Percentiles rank a stretch among this genome's conserved stretches.
phyloP scores from a whole-genome alignment of 768 basidiomycete genomes.

The Naganishia onofrii region DNA sequence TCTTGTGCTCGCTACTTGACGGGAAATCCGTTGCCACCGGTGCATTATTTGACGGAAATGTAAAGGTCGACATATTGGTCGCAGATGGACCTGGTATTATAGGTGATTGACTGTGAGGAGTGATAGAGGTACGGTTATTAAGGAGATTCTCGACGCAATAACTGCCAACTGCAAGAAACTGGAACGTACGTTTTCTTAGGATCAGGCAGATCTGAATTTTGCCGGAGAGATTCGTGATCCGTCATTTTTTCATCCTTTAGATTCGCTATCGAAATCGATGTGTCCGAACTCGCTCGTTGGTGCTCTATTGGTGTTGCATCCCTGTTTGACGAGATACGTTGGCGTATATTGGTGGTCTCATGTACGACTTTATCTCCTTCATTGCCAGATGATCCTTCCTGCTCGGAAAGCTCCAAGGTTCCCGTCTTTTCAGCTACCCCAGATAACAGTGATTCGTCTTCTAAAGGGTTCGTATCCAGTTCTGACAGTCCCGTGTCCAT shows the following conservation, averaged over 20 bases:
- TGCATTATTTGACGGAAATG: not conserved
- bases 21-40: not conserved
- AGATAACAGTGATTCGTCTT: no score
- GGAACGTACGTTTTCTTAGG: not conserved
- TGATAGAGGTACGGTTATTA: no score
- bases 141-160: no score
- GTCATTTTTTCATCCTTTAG: not conserved
- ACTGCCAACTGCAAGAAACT: not conserved
- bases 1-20: not conserved
- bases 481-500: no score
- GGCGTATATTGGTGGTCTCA: no score
- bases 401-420: no score
- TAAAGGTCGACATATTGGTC: not conserved
- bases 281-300: not conserved
- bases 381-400: no score
- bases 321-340: no score
- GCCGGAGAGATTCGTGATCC: not conserved
- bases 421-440: no score
- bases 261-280: not conserved
- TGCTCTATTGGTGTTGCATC: no score
- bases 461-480: no score
- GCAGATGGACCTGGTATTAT: not conserved
- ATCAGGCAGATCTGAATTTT: not conserved
- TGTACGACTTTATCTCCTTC: no score
- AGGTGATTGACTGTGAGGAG: not conserved